phyloP scores from a whole-genome alignment of 495 filamentous ascomycete species.

The Cenococcum geophilum region DNA sequence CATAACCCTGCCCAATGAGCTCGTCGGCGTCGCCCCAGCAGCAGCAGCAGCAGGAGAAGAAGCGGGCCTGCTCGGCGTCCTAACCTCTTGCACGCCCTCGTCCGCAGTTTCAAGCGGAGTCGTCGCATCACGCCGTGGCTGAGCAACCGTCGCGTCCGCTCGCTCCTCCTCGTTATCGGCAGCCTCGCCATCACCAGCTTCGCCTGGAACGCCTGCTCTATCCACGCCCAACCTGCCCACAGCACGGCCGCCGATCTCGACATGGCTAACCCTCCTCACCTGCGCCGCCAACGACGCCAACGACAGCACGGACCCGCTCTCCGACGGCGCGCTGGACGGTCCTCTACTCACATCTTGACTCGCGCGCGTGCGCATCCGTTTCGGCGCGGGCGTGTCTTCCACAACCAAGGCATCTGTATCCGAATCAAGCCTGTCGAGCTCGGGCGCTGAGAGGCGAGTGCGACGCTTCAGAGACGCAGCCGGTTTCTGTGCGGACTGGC shows the following conservation, averaged over 20 bases:
- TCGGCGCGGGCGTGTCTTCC: slow-evolving; percentile 31
- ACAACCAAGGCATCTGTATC: slow-evolving; percentile 20
- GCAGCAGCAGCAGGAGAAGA: neutral
- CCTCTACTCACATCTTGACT: slow-evolving; percentile 22
- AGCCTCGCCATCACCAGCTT: no score
- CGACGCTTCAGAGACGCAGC: slow-evolving; percentile 24
- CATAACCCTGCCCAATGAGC: slow-evolving; percentile 16
- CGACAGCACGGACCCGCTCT: slow-evolving; percentile 4
- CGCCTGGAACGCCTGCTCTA: no score
- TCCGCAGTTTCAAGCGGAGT: slow-evolving; percentile 3
- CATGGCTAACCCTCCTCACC: slow-evolving; percentile 26
- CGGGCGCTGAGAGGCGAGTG: slow-evolving; percentile 16
- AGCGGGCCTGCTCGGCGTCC: no score
- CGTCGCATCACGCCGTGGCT: slow-evolving; percentile 13
- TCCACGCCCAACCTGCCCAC: no score
- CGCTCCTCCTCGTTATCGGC: slow-evolving; percentile 10
- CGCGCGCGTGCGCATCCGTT: slow-evolving; percentile 20
- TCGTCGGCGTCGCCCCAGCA: neutral
- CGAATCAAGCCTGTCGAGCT: slow-evolving; percentile 17
- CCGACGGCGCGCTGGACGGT: neutral
- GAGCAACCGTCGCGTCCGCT: slow-evolving; percentile 13
- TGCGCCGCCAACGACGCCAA: neutral
- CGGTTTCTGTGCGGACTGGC: slow-evolving; percentile 6
- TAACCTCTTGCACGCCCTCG: neutral
- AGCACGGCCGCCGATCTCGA: slow-evolving; percentile 18